phyloP scores from a whole-genome alignment of 306 rosid genomes.

The Malus asiatica region DNA sequence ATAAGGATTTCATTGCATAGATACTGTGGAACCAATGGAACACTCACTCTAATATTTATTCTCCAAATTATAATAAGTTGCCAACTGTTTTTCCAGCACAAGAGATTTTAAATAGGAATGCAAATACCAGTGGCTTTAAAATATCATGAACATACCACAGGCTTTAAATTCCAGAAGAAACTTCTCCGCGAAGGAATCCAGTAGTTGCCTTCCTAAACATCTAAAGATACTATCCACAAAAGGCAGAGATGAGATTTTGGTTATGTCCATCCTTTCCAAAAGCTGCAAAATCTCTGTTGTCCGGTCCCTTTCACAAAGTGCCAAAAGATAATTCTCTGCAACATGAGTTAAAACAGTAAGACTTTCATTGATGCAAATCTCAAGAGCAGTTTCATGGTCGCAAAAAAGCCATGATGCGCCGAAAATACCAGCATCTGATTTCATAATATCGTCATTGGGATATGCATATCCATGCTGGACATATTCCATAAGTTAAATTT shows the following conservation, averaged over 20 bases:
- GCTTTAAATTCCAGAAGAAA: conserved; percentile 49
- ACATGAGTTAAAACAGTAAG: conserved; percentile 21
- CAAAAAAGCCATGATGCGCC: neutral
- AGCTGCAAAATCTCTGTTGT: conserved; percentile 52
- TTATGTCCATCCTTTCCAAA: conserved; percentile 49
- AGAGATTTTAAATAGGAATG: neutral
- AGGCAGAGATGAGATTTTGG: conserved; percentile 37
- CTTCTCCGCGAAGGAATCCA: conserved; percentile 60
- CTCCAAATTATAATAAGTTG: conserved; percentile 7
- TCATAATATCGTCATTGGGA: conserved; percentile 1
- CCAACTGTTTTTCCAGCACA: neutral
- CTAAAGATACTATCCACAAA: conserved; percentile 40
- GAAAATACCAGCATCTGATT: conserved; percentile 2
- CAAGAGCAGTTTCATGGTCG: conserved; percentile 12
- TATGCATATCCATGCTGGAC: conserved; percentile 17
- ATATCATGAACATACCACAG: conserved; percentile 38
- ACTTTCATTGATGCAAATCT: conserved; percentile 5
- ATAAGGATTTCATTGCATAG: conserved; percentile 1
- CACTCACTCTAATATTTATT: conserved; percentile 6
- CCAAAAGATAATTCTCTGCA: conserved; percentile 76
- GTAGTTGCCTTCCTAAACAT: conserved; percentile 58
- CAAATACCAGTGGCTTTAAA: neutral
- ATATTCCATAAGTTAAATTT: conserved; percentile 3
- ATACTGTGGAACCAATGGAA: conserved; percentile 1
- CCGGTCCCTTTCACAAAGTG: conserved; percentile 70